phyloP scores from a whole-genome alignment of 257 asterid genomes.

The Orobanche coerulescens region DNA sequence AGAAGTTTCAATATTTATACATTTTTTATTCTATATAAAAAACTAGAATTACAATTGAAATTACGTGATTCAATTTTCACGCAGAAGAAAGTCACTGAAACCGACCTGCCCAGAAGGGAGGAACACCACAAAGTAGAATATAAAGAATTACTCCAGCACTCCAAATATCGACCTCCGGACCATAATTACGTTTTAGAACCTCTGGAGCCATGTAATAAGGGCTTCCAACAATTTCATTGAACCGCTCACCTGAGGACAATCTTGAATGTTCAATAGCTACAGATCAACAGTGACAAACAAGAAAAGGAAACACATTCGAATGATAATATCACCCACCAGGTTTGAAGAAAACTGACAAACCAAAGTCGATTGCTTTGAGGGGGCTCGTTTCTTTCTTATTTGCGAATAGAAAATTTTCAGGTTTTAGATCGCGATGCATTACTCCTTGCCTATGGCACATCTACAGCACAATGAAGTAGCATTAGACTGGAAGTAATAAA shows the following conservation, averaged over 20 bases:
- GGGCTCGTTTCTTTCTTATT: slow-evolving; percentile 61
- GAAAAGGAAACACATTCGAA: not conserved
- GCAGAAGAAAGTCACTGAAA: slow-evolving; percentile 15
- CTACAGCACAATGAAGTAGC: slow-evolving; percentile 29
- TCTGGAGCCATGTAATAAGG: slow-evolving; percentile 86
- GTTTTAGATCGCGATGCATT: slow-evolving; percentile 80
- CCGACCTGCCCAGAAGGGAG: slow-evolving; percentile 83
- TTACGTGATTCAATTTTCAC: not conserved
- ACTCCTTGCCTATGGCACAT: slow-evolving; percentile 68
- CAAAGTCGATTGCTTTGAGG: slow-evolving; percentile 64
- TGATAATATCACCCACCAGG: slow-evolving; percentile 39
- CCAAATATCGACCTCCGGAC: slow-evolving; percentile 65
- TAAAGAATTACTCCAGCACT: slow-evolving; percentile 72
- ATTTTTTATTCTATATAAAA: not conserved
- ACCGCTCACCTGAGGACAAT: slow-evolving; percentile 41
- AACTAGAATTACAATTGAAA: not conserved
- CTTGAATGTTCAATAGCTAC: slow-evolving; percentile 3
- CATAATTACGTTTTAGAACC: slow-evolving; percentile 64
- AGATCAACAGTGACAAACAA: not conserved
- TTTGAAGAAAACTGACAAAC: slow-evolving; percentile 56
- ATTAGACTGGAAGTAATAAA: not conserved
- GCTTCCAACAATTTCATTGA: slow-evolving; percentile 74
- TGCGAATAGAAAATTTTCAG: slow-evolving; percentile 61
- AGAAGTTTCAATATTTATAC: not conserved
- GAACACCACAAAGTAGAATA: slow-evolving; percentile 72